Conservation (phyloP, 129 eudicot species). For the Centaurea solstitialis region DNA sequence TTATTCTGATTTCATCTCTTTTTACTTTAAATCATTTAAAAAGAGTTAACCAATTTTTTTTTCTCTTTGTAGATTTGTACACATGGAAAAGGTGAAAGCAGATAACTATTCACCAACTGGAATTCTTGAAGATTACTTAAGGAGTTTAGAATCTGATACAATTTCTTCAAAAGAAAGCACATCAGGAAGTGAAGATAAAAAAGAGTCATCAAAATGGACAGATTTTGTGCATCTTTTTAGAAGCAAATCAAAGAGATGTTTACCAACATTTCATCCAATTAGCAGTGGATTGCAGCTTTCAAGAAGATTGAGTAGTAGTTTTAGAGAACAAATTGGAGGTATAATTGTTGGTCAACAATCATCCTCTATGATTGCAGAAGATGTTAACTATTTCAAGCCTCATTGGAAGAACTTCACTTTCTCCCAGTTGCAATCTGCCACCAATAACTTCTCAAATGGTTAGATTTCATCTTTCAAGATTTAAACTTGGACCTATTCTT, state of each 20-base stretch:
- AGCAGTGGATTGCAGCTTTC: constrained; percentile 53
- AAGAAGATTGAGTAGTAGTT: constrained; percentile 66
- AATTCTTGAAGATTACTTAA: constrained; percentile 80
- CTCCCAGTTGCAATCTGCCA: constrained; percentile 75
- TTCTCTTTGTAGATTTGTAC: constrained; percentile 20
- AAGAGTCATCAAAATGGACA: constrained; percentile 44
- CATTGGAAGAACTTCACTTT: constrained; percentile 74
- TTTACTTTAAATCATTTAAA: not conserved
- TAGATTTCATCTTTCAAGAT: not conserved
- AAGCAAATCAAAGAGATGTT: constrained; percentile 52
- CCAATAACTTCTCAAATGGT: constrained; percentile 80
- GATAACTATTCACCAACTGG: constrained; percentile 65
- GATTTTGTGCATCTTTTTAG: constrained; percentile 50
- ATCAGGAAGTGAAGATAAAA: constrained; percentile 51
- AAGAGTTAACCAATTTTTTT: not conserved
- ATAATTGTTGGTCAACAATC: not conserved
- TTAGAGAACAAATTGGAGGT: constrained; percentile 45
- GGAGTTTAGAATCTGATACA: constrained; percentile 65
- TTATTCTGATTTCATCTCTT: not conserved
- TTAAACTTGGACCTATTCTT: not conserved
- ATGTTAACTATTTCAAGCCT: constrained; percentile 63
- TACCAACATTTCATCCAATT: constrained; percentile 52
- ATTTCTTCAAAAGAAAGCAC: constrained; percentile 64
- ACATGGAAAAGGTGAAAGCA: constrained; percentile 60
- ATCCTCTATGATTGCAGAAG: constrained; percentile 31